phyloP scores from a whole-genome alignment of 805 yeast genomes.

The Saccharomycopsis babjevae region DNA sequence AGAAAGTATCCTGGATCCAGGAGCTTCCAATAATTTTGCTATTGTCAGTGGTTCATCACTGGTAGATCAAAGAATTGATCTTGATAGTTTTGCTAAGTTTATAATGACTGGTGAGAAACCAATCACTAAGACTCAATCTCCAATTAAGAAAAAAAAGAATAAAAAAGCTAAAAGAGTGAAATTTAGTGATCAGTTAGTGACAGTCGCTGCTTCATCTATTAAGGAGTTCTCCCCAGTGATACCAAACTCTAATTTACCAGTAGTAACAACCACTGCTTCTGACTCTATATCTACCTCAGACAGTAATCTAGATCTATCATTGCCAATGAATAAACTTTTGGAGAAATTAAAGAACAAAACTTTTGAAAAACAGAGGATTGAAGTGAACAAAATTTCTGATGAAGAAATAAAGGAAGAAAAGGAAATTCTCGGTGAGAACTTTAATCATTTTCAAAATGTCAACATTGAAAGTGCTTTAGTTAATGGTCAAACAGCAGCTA shows the following conservation, averaged over 20 bases:
- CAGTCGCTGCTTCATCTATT: slow-evolving; percentile 24
- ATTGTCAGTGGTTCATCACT: background rate
- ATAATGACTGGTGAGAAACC: slow-evolving; percentile 75
- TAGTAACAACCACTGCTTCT: background rate
- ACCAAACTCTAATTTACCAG: background rate
- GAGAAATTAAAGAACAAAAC: slow-evolving; percentile 30
- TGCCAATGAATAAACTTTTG: slow-evolving; percentile 72
- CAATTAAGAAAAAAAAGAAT: slow-evolving; percentile 28
- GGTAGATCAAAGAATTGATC: slow-evolving; percentile 42
- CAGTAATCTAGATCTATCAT: slow-evolving; percentile 41
- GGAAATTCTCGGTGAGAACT: slow-evolving; percentile 63
- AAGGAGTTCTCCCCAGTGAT: slow-evolving; percentile 1
- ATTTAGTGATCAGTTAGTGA: slow-evolving; percentile 57
- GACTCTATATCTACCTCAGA: background rate
- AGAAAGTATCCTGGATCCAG: slow-evolving; percentile 18
- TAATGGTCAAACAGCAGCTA: slow-evolving; percentile 55
- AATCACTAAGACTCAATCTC: slow-evolving; percentile 22
- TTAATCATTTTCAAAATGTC: slow-evolving; percentile 65
- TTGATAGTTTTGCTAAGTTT: slow-evolving; percentile 79
- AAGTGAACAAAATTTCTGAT: slow-evolving; percentile 15
- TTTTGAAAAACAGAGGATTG: slow-evolving; percentile 22
- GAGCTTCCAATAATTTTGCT: background rate
- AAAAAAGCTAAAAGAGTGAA: slow-evolving; percentile 51
- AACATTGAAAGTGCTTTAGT: slow-evolving; percentile 66
- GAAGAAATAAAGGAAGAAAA: slow-evolving; percentile 57